Percentiles rank a stretch among this genome's conserved stretches.
Evolutionary conservation across 768 basidiomycete species (phyloP).

Genomic region (Candolleomyces eurysporus): DNA sequence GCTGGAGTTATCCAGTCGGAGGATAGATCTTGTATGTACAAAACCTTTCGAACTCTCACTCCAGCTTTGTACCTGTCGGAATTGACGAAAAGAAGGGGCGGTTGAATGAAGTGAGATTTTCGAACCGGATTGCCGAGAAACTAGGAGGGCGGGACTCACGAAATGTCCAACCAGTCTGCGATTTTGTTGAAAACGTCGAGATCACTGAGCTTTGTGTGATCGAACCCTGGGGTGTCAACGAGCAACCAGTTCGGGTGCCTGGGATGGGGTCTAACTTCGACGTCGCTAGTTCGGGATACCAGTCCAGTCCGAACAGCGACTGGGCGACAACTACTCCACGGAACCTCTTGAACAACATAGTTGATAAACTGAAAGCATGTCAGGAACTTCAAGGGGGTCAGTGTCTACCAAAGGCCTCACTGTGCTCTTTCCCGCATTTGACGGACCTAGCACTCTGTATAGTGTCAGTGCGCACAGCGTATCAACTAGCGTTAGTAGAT

Average conservation of each 20-base stretch:
- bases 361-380: neutral
- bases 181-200: neutral
- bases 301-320: neutral
- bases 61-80: neutral
- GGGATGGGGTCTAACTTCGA: neutral
- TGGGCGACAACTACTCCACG: neutral
- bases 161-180: neutral
- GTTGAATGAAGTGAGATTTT: neutral
- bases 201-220: neutral
- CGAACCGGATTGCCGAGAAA: too few relatives aligned
- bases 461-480: neutral
- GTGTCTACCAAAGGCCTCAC: neutral
- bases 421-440: neutral
- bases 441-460: neutral
- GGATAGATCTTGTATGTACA: neutral
- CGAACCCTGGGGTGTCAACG: constrained; percentile 1
- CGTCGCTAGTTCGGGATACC: neutral
- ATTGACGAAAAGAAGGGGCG: neutral
- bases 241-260: neutral
- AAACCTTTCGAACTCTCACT: neutral
- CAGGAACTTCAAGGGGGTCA: neutral
- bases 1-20: neutral
- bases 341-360: neutral
- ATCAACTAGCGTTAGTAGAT: neutral
- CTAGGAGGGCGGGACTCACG: too few relatives aligned